These are phyloP conservation scores for Schoenoplectus tabernaemontani DNA, from an alignment of 202 grass and related monocot genomes.

Conservation along the genomic window DNA sequence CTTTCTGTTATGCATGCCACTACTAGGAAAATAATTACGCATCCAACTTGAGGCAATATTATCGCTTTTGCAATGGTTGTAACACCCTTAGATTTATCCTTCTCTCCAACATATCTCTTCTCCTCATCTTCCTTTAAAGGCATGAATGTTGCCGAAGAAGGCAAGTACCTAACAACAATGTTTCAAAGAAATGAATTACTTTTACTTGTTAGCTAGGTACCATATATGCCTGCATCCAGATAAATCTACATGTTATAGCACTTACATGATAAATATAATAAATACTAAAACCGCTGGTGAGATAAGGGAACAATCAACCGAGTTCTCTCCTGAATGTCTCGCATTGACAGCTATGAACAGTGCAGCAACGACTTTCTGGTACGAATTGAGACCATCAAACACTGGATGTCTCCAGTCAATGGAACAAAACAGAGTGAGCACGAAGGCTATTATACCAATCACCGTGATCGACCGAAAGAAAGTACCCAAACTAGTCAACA, in stretches of 20 bases:
- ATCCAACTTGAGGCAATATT: constrained; percentile 28
- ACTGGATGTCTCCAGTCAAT: constrained; percentile 55
- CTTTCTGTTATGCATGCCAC: constrained; percentile 61
- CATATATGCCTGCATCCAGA: background rate
- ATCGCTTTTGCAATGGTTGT: constrained; percentile 7
- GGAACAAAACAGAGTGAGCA: constrained; percentile 32
- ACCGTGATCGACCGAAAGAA: constrained; percentile 27
- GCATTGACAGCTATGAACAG: constrained; percentile 50
- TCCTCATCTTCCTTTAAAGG: background rate
- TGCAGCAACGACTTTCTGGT: constrained; percentile 38
- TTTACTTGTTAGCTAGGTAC: background rate
- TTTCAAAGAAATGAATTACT: background rate
- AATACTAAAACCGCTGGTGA: constrained; percentile 46
- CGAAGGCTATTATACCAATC: background rate
- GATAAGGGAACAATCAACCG: constrained; percentile 57
- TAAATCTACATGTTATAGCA: background rate
- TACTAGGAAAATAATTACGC: constrained; percentile 23
- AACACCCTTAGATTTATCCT: background rate
- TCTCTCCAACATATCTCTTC: background rate
- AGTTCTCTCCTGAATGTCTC: constrained; percentile 66
- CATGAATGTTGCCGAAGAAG: constrained; percentile 29
- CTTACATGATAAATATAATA: constrained; percentile 58
- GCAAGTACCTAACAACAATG: constrained; percentile 49
- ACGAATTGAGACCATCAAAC: constrained; percentile 37
- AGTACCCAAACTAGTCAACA: constrained; percentile 22